Evolutionary conservation across 257 asterid genomes (phyloP).

Genomic region (Capsicum rhomboideum): DNA sequence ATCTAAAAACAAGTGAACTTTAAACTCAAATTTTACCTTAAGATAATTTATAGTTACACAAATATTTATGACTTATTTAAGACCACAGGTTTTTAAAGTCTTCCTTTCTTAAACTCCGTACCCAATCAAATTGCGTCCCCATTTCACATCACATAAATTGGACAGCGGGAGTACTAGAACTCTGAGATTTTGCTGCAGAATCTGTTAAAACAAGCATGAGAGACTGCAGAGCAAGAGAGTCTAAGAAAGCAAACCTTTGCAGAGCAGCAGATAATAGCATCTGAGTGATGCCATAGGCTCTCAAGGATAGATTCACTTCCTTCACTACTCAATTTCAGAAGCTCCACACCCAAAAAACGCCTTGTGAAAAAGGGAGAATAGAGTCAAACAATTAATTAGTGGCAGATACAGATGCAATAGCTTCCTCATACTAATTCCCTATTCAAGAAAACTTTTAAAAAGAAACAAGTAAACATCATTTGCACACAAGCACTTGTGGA

Average conservation of each 20-base stretch:
- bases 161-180: neutral
- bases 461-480: neutral
- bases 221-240: neutral
- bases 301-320: constrained; percentile 63
- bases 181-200: neutral
- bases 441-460: neutral
- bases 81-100: neutral
- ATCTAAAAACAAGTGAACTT: neutral
- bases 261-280: constrained; percentile 82
- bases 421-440: neutral
- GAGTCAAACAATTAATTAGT: neutral
- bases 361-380: constrained; percentile 15
- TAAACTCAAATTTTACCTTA: neutral
- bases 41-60: neutral
- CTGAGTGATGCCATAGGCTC: constrained; percentile 68
- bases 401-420: neutral
- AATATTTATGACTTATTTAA: neutral
- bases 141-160: neutral
- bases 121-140: neutral
- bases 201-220: neutral
- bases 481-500: neutral
- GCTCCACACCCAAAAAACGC: constrained; percentile 65
- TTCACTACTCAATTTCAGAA: constrained; percentile 47
- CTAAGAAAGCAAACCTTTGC: constrained; percentile 36
- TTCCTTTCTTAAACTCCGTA: neutral